Evolutionary conservation across 257 asterid species (phyloP), one percentile per base, ranked within the genome.

Genomic region (Fraxinus americana): DNA sequence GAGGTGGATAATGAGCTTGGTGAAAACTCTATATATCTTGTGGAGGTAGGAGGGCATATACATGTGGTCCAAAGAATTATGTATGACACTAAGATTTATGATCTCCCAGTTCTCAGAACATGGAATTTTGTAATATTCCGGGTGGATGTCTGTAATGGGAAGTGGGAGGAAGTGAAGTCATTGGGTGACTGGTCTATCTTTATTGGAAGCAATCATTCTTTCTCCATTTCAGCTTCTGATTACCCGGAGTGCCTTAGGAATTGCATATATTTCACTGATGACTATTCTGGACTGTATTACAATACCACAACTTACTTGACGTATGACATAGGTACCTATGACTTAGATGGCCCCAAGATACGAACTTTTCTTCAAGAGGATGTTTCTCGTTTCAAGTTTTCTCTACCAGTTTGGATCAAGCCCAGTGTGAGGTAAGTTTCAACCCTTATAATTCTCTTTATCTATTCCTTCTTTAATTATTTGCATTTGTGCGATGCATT

Each of bases 231-330:
- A 2, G 25, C 76, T 30, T 67, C 45, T 48, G 77, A 78, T 32
- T 48, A 79, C 78, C 81, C 79, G 25, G 81, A 79, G 39, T 82
- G 85, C 74, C 59, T 30, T 52, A 61, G 74, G 70, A 83, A 83
- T 32, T 83, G 81, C 74, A 71, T 83, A 71, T 79, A 73, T 77
- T 82, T 82, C 79, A 82, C 85, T 4, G 85, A 82, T 43, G 85
- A 82, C 82, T 68, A 52, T 71, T 79, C 83, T 1, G 83, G 83
- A 11, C 70, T 52, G 63, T 70, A 70, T 19, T 70, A 73, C 67
- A 39, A 39, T 8, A 29, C 68, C 1, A 48, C 32, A 52, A 19
- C n/a, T 67, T 67, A 77, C 41, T 3, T 27, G 12, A 23, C 80
- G 0, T 79, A 72, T 57, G 86, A 83, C 76, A 76, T 72, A 76